A percentile compares a stretch with the other conserved stretches of the same genome.
These are phyloP conservation scores for barrel medic (Medicago truncatula) DNA, from an alignment of 306 rosid genomes.

Conservation along the genomic window MtrunA17r5.0-ANR NC_053048.1:26637501-26638000, in stretches of 20 bases:
- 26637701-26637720: constrained; percentile 2
- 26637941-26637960: no score
- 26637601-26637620: neutral
- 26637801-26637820: constrained; percentile 25
- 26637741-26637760: constrained; percentile 21
- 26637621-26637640: constrained; percentile 27
- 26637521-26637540: constrained; percentile 20
- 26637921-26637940: no score
- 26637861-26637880: constrained; percentile 21
- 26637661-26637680: constrained; percentile 6
- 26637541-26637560: constrained; percentile 10
- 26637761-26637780: constrained; percentile 9
- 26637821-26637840: neutral
- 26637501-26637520: neutral
- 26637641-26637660: constrained; percentile 15
- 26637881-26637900: constrained; percentile 17
- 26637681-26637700: neutral
- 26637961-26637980: no score
- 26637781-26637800: neutral
- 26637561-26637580: no score
- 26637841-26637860: constrained; percentile 9
- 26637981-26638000: no score
- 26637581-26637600: constrained; percentile 1
- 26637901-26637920: constrained; percentile 5
- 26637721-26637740: constrained; percentile 1